phyloP scores from a whole-genome alignment of 768 basidiomycete genomes.

The Hortiboletus flavorubellus region DNA sequence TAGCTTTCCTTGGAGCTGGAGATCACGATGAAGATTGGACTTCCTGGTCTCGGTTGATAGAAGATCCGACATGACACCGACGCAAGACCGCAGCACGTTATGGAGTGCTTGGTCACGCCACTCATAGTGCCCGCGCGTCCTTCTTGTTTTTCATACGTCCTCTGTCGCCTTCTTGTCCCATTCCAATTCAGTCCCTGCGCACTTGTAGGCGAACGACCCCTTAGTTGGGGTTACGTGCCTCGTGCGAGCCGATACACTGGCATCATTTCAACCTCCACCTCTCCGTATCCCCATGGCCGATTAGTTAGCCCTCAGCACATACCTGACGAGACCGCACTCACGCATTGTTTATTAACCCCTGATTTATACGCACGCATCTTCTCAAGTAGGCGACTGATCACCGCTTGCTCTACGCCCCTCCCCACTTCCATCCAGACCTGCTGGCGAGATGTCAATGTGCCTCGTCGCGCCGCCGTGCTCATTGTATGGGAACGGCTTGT shows the following conservation, averaged over 20 bases:
- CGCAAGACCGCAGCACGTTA: slow-evolving; percentile 65
- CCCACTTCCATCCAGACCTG: slow-evolving; percentile 13
- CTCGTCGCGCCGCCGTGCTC: slow-evolving; percentile 24
- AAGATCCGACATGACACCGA: slow-evolving; percentile 54
- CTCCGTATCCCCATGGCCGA: slow-evolving; percentile 18
- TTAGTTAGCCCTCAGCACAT: slow-evolving; percentile 25
- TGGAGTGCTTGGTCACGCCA: slow-evolving; percentile 50
- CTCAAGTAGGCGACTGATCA: slow-evolving; percentile 45
- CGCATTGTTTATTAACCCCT: slow-evolving; percentile 44
- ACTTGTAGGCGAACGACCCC: slow-evolving; percentile 76
- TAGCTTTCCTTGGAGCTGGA: slow-evolving; percentile 26
- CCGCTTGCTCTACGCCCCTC: slow-evolving; percentile 33
- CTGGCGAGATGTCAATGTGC: slow-evolving; percentile 22
- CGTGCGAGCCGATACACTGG: slow-evolving; percentile 76
- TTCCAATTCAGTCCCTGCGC: slow-evolving; percentile 48
- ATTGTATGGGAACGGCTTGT: slow-evolving; percentile 35
- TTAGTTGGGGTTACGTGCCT: slow-evolving; percentile 79
- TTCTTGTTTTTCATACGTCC: slow-evolving; percentile 42
- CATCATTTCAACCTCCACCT: slow-evolving; percentile 36
- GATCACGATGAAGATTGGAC: slow-evolving; percentile 49
- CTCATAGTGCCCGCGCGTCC: slow-evolving; percentile 47
- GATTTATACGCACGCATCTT: slow-evolving; percentile 35
- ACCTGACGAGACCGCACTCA: slow-evolving; percentile 25
- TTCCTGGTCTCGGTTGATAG: slow-evolving; percentile 50
- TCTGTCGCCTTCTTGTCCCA: slow-evolving; percentile 43